Evolutionary conservation across 2,329 filamentous ascomycete species (phyloP).

Genomic region (Zopfia rhizophila): DNA sequence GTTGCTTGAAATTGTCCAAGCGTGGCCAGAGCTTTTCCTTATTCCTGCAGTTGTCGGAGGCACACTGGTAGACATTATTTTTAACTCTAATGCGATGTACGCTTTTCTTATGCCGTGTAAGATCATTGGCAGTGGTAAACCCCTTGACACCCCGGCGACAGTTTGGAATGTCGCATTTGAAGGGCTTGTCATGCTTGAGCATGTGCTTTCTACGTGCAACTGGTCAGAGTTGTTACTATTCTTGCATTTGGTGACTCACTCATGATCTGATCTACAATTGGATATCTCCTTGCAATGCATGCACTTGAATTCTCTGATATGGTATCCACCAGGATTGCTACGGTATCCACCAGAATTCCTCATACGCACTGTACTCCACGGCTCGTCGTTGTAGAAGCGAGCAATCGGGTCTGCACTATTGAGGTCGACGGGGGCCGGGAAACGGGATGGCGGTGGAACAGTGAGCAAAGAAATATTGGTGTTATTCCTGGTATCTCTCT

Average conservation of each 20-base stretch:
- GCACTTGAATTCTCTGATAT: slow-evolving; percentile 29
- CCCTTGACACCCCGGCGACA: slow-evolving; percentile 70
- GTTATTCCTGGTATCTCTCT: no score
- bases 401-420: slow-evolving; percentile 19
- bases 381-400: slow-evolving; percentile 31
- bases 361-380: slow-evolving; percentile 40
- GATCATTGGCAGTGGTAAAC: slow-evolving; percentile 83
- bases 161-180: slow-evolving; percentile 66
- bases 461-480: no score
- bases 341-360: slow-evolving; percentile 23
- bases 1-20: slow-evolving; percentile 86
- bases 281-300: slow-evolving; percentile 32
- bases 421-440: slow-evolving; percentile 11
- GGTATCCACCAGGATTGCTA: slow-evolving; percentile 35
- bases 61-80: slow-evolving; percentile 68
- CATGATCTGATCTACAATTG: slow-evolving; percentile 50
- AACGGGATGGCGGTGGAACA: no score
- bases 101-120: slow-evolving; percentile 79
- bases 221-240: slow-evolving; percentile 20
- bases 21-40: slow-evolving; percentile 80
- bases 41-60: slow-evolving; percentile 64
- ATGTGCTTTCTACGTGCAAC: slow-evolving; percentile 74
- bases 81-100: slow-evolving; percentile 68
- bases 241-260: slow-evolving; percentile 35
- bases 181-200: slow-evolving; percentile 74